Conservation (phyloP, 2,329 filamentous ascomycete genomes). For the Colletotrichum karsti region DNA sequence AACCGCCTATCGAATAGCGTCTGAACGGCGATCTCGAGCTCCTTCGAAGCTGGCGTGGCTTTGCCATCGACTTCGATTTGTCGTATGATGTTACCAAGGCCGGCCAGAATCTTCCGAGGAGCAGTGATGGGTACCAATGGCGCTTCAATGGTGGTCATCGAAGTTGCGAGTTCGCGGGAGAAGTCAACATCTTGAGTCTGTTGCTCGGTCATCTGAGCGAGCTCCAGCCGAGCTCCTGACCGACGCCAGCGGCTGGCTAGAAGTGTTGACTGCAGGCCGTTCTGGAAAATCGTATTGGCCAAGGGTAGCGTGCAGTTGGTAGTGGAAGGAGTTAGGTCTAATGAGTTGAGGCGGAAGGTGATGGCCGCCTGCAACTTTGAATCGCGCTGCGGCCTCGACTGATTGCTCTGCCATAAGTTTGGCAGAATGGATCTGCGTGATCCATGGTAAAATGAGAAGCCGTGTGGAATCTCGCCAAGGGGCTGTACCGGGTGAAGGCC, state of each 20-base stretch:
- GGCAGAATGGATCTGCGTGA: conserved; percentile 50
- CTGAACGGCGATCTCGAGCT: conserved; percentile 74
- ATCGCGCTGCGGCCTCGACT: not conserved
- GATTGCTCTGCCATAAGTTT: conserved; percentile 46
- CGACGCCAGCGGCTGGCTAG: conserved; percentile 51
- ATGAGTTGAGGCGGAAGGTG: not conserved
- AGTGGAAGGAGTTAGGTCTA: not conserved
- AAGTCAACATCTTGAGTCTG: conserved; percentile 46
- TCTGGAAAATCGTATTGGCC: conserved; percentile 82
- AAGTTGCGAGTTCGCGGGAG: conserved; percentile 31
- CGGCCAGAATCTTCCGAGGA: conserved; percentile 68
- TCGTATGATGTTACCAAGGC: conserved; percentile 82
- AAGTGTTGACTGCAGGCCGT: conserved; percentile 69
- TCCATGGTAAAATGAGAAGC: conserved; percentile 63
- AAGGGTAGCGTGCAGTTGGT: conserved; percentile 66
- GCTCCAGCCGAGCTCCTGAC: conserved; percentile 32
- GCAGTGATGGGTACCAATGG: conserved; percentile 71
- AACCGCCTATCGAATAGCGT: conserved; percentile 59
- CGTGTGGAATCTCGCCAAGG: conserved; percentile 43
- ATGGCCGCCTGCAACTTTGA: conserved; percentile 22
- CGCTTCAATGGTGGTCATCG: conserved; percentile 32
- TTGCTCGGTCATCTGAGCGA: conserved; percentile 43
- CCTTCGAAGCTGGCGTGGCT: conserved; percentile 70
- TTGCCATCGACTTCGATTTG: conserved; percentile 61
- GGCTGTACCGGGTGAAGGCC: conserved; percentile 51